Percentiles rank a stretch among this genome's conserved stretches.
phyloP scores from a whole-genome alignment of 1,284 basidiomycete species.

The Porogramme epimiltina region DNA sequence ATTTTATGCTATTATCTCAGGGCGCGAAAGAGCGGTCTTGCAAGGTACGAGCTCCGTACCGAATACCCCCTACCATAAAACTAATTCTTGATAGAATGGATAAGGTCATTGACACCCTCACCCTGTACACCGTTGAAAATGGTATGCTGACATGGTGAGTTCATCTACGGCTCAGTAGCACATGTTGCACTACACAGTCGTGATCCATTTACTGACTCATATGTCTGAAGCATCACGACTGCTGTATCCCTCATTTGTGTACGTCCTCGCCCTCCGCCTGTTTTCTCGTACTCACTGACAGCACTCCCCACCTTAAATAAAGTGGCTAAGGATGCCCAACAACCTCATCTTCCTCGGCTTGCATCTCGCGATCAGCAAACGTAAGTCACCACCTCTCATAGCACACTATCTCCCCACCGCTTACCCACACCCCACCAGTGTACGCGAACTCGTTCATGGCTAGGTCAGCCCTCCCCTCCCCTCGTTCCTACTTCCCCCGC shows the following conservation, averaged over 20 bases:
- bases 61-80: not conserved
- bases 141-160: slow-evolving; percentile 45
- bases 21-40: slow-evolving; percentile 41
- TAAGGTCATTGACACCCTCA: slow-evolving; percentile 47
- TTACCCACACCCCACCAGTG: slow-evolving; percentile 26
- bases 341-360: slow-evolving; percentile 54
- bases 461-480: slow-evolving; percentile 23
- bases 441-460: slow-evolving; percentile 46
- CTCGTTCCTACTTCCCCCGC: not conserved
- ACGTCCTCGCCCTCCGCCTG: slow-evolving; percentile 2
- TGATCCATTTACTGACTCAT: no score
- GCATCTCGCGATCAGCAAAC: slow-evolving; percentile 52
- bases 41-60: slow-evolving; percentile 35
- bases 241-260: slow-evolving; percentile 48
- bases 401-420: not conserved
- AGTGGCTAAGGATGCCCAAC: slow-evolving; percentile 39
- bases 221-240: slow-evolving; percentile 41
- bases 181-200: no score
- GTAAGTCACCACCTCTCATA: slow-evolving; percentile 29
- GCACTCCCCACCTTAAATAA: no score
- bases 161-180: not conserved
- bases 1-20: slow-evolving; percentile 49
- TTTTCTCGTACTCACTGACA: not conserved
- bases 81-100: slow-evolving; percentile 38
- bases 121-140: slow-evolving; percentile 54